Base-by-base conservation (phyloP, 805 yeast genomes). In the Saturnispora galanensis region DNA sequence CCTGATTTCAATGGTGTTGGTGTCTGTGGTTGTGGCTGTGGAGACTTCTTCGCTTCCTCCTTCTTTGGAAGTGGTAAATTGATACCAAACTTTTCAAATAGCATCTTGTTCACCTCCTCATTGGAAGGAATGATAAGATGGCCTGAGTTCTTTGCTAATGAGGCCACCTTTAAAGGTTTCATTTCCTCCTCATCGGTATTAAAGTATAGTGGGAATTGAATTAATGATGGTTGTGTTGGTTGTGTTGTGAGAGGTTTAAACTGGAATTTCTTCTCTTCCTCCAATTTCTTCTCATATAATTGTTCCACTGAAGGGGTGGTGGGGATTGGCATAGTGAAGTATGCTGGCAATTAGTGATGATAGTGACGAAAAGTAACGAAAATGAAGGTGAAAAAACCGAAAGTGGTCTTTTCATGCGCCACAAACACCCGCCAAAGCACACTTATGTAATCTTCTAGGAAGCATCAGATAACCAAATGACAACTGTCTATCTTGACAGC, bases 111-210 rank as follows among this genome's bases (percentile, higher is more conserved):
- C 28, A 41, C 31, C 9, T 41, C 44, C 5, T 35, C 44, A 17
- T 35, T 35, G 2, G 38, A 17, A n/a, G 34, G 35, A 1, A 21
- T 17, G 5, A 5, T 17, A 9, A 28, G 15, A 12, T 16, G 21
- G 12, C 26, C 9, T 13, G 31, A 29, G 15, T 31, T 11, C 13
- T 18, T 28, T 2, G 28, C 33, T 16, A 29, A 18, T 1, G 10
- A 8, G n/a, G 13, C 15, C 43, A 48, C 52, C 48, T 64, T 52
- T 39, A 51, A 53, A 7, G 39, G 39, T 8, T 36, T 49, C 42
- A 61, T 60, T 39, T 60, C 66, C 9, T 52, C 52, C 45, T 59
- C 64, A 29, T 54, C 50, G 6, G 65, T 59, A 32, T 65, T 66
- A 42, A 61, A 57, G 45, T 56, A 63, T 31, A 56, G 41, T 9